Evolutionary conservation across 805 yeast genomes (phyloP), one percentile per base, ranked within the genome.

Genomic region (Saturnispora galanensis): DNA sequence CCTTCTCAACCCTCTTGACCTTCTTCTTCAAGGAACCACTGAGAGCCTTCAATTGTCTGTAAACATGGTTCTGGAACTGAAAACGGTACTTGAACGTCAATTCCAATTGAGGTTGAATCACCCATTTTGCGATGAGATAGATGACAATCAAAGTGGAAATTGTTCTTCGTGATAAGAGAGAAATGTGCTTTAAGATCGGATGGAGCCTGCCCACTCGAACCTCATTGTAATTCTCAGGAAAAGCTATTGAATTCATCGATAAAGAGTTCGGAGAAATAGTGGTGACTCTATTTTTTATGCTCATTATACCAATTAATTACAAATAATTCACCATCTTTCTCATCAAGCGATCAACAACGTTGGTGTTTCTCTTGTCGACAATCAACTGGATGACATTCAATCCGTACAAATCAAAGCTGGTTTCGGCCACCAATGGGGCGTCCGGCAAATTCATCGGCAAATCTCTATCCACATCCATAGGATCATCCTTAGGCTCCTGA

Each of bases 71-170:
- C 10, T 63, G 48, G 8, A 68, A 57, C 3, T 64, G 66, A 2
- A 54, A 41, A 37, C 79, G 57, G 49, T 74, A 64, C 5, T 60
- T 62, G 48, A 60, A 69, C 26, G 66, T 68, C 5, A 59, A 42
- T 12, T 62, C 60, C 5, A 74, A 41, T 16, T 65, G 48, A 3
- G 79, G 79, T 42, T 65, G 66, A 10, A 74, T 39, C 4, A 63
- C 52, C 6, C 65, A 49, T 12, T 67, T 56, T 8, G 64, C 61
- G 1, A 65, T 12, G 4, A 59, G 37, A 45, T 63, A 67, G 1
- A 65, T 48, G 0, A 57, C 44, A 1, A 65, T 49, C 7, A 68
- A 42, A 0, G 56, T 50, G 21, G 62, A 55, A 0, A 71, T 70
- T 5, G 73, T 65, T 12, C 55, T 52, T 45, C 67, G 59, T 0